These are phyloP conservation scores for Neonectria ditissima DNA, from an alignment of 2,329 filamentous ascomycete genomes.

Conservation along the genomic window DNA sequence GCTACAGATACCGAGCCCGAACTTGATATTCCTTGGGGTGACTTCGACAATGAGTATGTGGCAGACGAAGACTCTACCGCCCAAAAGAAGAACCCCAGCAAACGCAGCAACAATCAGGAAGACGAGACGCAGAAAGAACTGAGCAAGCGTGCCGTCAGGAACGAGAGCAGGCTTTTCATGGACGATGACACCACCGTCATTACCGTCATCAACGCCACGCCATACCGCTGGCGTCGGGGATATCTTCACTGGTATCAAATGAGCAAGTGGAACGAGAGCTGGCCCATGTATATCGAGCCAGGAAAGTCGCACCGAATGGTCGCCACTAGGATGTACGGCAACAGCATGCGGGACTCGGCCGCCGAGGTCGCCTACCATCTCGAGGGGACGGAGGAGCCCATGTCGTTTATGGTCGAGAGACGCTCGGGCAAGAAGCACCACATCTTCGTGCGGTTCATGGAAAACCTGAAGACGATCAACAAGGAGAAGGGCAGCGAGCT, in stretches of 20 bases:
- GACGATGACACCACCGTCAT: conserved; percentile 26
- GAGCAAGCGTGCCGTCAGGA: not conserved
- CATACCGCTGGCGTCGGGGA: conserved; percentile 45
- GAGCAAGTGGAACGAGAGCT: conserved; percentile 33
- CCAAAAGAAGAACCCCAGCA: not conserved
- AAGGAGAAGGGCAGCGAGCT: conserved; percentile 23
- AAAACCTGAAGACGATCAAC: conserved; percentile 40
- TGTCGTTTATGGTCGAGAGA: conserved; percentile 45
- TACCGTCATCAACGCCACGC: conserved; percentile 50
- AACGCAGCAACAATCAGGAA: not conserved
- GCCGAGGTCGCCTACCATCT: conserved; percentile 48
- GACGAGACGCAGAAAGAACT: not conserved
- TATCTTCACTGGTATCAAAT: conserved; percentile 39
- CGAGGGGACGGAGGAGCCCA: conserved; percentile 42
- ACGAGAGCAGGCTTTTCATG: not conserved
- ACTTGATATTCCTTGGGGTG: not conserved
- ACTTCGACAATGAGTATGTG: not conserved
- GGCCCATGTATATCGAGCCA: conserved; percentile 44
- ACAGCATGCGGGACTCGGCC: conserved; percentile 33
- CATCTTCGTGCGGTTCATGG: conserved; percentile 38
- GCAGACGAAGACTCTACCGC: not conserved
- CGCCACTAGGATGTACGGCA: not conserved
- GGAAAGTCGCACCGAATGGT: conserved; percentile 38
- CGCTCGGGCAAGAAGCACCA: conserved; percentile 11
- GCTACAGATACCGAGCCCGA: not conserved